These are phyloP conservation scores for Hippophae gyantsensis DNA, from an alignment of 306 rosid genomes.

Conservation along the genomic window DNA sequence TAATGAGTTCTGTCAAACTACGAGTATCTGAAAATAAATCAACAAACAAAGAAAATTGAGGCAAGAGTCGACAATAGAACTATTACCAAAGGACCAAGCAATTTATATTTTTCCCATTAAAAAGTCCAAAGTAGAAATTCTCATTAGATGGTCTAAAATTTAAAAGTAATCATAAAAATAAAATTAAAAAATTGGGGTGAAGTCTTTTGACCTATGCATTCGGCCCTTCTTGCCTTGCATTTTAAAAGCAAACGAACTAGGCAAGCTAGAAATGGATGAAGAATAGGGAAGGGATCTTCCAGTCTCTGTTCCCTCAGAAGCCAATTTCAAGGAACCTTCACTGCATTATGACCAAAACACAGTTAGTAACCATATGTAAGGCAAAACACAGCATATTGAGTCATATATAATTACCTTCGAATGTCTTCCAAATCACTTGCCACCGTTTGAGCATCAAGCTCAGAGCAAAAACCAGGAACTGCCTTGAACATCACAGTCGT, in stretches of 20 bases:
- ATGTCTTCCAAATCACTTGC: constrained; percentile 33
- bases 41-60: constrained; percentile 21
- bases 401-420: constrained; percentile 41
- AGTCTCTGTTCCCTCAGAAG: constrained; percentile 64
- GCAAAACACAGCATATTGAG: background rate
- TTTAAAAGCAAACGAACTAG: constrained; percentile 55
- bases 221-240: constrained; percentile 70
- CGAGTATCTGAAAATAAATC: constrained; percentile 50
- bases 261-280: constrained; percentile 16
- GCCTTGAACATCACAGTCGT: too few species aligned
- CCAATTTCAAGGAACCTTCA: constrained; percentile 60
- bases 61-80: constrained; percentile 13
- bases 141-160: too few species aligned
- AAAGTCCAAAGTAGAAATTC: too few species aligned
- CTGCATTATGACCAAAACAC: constrained; percentile 36
- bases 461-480: too few species aligned
- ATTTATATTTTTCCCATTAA: too few species aligned
- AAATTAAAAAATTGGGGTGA: background rate
- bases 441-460: too few species aligned
- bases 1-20: constrained; percentile 65
- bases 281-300: constrained; percentile 38
- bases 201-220: constrained; percentile 53
- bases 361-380: constrained; percentile 10
- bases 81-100: background rate
- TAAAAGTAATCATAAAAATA: too few species aligned